A percentile compares a stretch with the other conserved stretches of the same genome.
Evolutionary conservation across 2,329 filamentous ascomycete species (phyloP).

Genomic region (Pestalotiopsis sp.): DNA sequence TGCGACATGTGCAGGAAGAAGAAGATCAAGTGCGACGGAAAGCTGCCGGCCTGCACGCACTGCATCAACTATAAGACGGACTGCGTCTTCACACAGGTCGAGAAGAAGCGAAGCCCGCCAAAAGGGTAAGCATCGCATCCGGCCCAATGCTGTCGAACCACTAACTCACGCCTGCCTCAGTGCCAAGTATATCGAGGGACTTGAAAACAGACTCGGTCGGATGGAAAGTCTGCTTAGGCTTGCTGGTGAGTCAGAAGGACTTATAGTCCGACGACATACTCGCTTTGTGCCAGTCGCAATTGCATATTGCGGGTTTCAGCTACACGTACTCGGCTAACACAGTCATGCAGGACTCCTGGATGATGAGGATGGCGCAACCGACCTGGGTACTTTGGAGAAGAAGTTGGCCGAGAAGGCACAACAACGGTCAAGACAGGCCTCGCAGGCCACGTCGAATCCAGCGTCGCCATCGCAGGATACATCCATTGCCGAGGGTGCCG

Average conservation of each 20-base stretch:
- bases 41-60: constrained; percentile 91
- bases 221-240: constrained; percentile 92
- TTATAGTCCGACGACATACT: background rate
- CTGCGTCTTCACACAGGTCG: constrained; percentile 95
- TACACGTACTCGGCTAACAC: constrained; percentile 25
- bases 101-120: constrained; percentile 96
- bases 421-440: constrained; percentile 50
- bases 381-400: constrained; percentile 86
- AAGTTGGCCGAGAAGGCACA: constrained; percentile 63
- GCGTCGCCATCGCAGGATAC: constrained; percentile 54
- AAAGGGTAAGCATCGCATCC: constrained; percentile 72
- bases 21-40: constrained; percentile 98
- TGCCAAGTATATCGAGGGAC: constrained; percentile 95
- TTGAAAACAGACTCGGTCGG: constrained; percentile 91
- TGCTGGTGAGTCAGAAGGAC: constrained; percentile 59
- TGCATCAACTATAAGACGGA: constrained; percentile 98
- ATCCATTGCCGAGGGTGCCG: constrained; percentile 44
- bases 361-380: constrained; percentile 85
- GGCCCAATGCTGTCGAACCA: constrained; percentile 4
- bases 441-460: constrained; percentile 51
- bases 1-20: constrained; percentile 97
- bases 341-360: constrained; percentile 66
- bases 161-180: constrained; percentile 44
- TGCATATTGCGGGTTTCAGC: background rate
- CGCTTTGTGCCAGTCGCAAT: background rate